Percentiles rank a stretch among this genome's conserved stretches.
phyloP scores from a whole-genome alignment of 306 rosid genomes.

The Parietaria judaica region DNA sequence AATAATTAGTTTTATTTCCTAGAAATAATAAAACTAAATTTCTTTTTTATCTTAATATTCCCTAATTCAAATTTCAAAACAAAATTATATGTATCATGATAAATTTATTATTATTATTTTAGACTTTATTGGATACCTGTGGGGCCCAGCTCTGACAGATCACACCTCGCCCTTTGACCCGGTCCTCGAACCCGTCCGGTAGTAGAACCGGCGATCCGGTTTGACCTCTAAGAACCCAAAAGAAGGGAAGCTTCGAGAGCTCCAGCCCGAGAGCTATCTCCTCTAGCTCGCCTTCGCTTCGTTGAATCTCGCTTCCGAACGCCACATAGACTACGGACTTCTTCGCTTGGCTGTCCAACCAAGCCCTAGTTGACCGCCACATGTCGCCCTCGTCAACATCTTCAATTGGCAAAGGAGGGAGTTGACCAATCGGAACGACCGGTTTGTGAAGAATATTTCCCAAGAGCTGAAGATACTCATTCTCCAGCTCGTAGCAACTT shows the following conservation, averaged over 20 bases:
- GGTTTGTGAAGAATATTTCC: slow-evolving; percentile 12
- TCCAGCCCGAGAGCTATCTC: slow-evolving; percentile 49
- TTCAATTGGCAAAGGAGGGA: neutral
- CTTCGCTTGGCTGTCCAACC: slow-evolving; percentile 16
- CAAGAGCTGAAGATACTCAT: slow-evolving; percentile 9
- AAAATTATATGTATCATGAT: too few relatives aligned
- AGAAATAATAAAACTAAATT: too few relatives aligned
- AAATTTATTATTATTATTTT: too few relatives aligned
- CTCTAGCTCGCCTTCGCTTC: slow-evolving; percentile 7
- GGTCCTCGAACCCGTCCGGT: slow-evolving; percentile 48
- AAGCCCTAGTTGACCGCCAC: slow-evolving; percentile 7
- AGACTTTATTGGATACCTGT: slow-evolving; percentile 15
- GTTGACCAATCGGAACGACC: slow-evolving; percentile 25
- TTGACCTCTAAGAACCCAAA: slow-evolving; percentile 44
- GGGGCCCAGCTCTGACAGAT: slow-evolving; percentile 56
- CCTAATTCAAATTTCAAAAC: too few relatives aligned
- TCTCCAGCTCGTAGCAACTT: slow-evolving; percentile 18
- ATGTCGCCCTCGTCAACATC: slow-evolving; percentile 5
- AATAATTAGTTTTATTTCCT: too few relatives aligned
- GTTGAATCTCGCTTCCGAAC: slow-evolving; percentile 37
- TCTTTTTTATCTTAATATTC: too few relatives aligned
- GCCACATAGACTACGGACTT: slow-evolving; percentile 53
- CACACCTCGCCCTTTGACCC: slow-evolving; percentile 29
- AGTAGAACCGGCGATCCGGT: slow-evolving; percentile 1
- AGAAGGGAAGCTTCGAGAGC: slow-evolving; percentile 38